A percentile compares a stretch with the other conserved stretches of the same genome.
These are phyloP conservation scores for Trichophyton simii DNA, from an alignment of 2,329 filamentous ascomycete genomes.

Conservation along the genomic window DNA sequence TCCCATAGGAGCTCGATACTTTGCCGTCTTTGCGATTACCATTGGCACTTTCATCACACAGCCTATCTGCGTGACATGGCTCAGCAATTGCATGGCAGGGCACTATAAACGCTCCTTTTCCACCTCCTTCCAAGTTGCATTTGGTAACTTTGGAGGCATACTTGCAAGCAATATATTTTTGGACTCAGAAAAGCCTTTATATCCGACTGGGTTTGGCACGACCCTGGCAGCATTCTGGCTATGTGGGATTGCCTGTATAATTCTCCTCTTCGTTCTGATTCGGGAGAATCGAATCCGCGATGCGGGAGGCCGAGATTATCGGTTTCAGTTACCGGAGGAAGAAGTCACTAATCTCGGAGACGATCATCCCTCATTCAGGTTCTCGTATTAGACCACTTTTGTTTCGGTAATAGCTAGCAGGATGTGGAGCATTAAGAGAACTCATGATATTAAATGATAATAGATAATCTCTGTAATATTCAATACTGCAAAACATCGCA, in stretches of 20 bases:
- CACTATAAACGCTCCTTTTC: constrained; percentile 47
- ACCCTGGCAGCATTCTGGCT: constrained; percentile 26
- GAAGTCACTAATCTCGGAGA: constrained; percentile 30
- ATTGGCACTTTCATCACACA: constrained; percentile 43
- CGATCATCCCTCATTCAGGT: constrained; percentile 29
- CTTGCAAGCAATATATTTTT: constrained; percentile 26
- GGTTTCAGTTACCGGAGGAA: constrained; percentile 23
- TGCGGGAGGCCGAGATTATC: constrained; percentile 25
- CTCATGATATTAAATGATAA: not conserved
- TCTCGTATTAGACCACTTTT: constrained; percentile 19
- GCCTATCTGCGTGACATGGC: constrained; percentile 45
- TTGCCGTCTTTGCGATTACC: constrained; percentile 44
- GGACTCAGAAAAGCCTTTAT: constrained; percentile 19
- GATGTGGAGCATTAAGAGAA: not conserved
- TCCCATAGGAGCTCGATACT: constrained; percentile 40
- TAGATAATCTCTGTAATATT: too few species aligned
- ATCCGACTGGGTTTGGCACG: constrained; percentile 19
- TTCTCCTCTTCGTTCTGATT: constrained; percentile 23
- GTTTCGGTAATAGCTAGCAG: not conserved
- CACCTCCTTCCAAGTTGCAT: constrained; percentile 39
- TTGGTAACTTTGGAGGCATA: constrained; percentile 25
- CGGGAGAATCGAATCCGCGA: constrained; percentile 28
- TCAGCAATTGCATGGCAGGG: constrained; percentile 45
- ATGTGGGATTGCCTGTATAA: constrained; percentile 20
- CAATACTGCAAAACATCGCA: not conserved